A percentile compares a stretch with the other conserved stretches of the same genome.
Evolutionary conservation across 805 yeast species (phyloP).

Genomic region (Candida methanosorbosa): DNA sequence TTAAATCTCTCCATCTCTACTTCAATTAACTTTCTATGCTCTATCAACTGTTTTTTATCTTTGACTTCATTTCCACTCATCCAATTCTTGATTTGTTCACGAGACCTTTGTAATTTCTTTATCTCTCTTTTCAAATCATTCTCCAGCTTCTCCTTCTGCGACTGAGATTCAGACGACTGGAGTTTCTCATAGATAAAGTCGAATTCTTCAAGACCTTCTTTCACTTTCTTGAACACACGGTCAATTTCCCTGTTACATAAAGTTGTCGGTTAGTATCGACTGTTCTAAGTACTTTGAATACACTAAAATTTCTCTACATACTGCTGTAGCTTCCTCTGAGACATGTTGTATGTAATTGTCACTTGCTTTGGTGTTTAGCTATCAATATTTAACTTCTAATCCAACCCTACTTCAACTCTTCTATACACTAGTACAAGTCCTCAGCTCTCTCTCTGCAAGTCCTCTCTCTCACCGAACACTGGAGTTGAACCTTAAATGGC

Average conservation of each 20-base stretch:
- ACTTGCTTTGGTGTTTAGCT: no score
- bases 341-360: no score
- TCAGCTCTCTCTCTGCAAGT: no score
- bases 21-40: constrained; percentile 63
- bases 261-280: not conserved
- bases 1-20: constrained; percentile 93
- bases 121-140: constrained; percentile 89
- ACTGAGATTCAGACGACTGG: constrained; percentile 67
- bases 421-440: no score
- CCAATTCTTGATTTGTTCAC: constrained; percentile 97
- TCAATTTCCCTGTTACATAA: constrained; percentile 58
- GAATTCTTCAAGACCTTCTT: constrained; percentile 82
- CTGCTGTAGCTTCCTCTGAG: constrained; percentile 43
- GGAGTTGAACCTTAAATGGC: no score
- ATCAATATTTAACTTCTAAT: no score
- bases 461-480: no score
- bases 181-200: constrained; percentile 83
- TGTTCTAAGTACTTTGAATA: not conserved
- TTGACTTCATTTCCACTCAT: constrained; percentile 84
- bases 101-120: constrained; percentile 83
- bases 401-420: no score
- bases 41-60: constrained; percentile 74
- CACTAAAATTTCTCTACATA: constrained; percentile 17
- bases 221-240: constrained; percentile 83
- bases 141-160: constrained; percentile 91